Base-by-base conservation (phyloP, 139 green algal species). In the Coelastrella sp. region DNA sequence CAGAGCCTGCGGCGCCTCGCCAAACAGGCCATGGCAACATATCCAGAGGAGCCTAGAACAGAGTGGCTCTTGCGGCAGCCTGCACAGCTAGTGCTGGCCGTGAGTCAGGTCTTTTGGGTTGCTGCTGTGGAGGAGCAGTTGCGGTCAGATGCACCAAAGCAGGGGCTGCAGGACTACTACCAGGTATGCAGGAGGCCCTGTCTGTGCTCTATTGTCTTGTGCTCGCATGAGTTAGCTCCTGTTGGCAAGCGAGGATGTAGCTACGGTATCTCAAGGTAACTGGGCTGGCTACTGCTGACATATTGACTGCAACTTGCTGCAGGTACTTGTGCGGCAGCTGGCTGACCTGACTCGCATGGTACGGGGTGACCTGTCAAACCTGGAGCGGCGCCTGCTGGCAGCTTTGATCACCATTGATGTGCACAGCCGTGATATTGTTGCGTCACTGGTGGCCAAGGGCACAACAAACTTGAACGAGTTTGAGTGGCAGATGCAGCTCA, bases 361-460 rank as follows among this genome's bases (percentile, higher is more conserved):
- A 71, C 90, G 95, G 4, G 93, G 94, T n/a, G 89, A 97, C 74
- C 89, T 97, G 71, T 92, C 80, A 6, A 87, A 76, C 10, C 92
- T 98, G 75, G 87, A 95, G 11, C 92, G 96, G 68, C 91, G 90
- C 83, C 95, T 96, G 79, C 87, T 98, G 47, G 93, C 92, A 0
- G 95, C 96, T 23, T 93, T 98, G 79, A 98, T 98, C 94, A 98
- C 96, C 4, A 97, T 98, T 60, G 96, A 98, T 89, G 96, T 98
- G 79, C 96, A 98, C 92, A 95, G 94, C n/a, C 92, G 95, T 61
- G 96, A 98, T 91, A 97, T 98, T 68, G 92, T 98, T 77, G 92
- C 94, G 20, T 87, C 95, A 56, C 92, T 98, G 58, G 85, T 94
- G 73, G 73, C 89, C 1, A 89, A 95, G 22, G 88, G 83, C 54